These are phyloP conservation scores for Nemania abortiva DNA, from an alignment of 2,329 filamentous ascomycete genomes.

Conservation along the genomic window DNA sequence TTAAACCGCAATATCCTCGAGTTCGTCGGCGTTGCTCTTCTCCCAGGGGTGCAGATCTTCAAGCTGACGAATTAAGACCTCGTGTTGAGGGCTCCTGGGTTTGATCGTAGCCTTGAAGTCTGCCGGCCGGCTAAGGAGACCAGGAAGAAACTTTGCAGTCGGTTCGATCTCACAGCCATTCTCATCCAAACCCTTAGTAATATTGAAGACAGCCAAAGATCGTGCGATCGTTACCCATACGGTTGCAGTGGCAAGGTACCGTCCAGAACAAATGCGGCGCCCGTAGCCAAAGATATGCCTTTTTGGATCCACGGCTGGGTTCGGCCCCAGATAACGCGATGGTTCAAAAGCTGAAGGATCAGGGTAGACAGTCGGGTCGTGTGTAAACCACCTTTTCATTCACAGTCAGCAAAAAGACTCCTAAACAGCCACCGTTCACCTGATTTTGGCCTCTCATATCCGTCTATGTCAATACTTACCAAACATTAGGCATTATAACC, in stretches of 20 bases:
- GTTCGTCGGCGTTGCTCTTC: conserved; percentile 28
- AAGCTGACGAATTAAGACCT: conserved; percentile 42
- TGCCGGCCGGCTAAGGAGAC: conserved; percentile 44
- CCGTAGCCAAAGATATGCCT: conserved; percentile 53
- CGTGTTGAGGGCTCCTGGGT: conserved; percentile 45
- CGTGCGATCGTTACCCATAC: conserved; percentile 55
- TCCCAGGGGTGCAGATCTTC: conserved; percentile 39
- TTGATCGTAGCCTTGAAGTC: conserved; percentile 44
- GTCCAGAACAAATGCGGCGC: conserved; percentile 53
- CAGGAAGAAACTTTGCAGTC: conserved; percentile 34
- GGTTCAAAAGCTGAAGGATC: conserved; percentile 52
- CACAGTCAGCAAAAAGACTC: too few relatives aligned
- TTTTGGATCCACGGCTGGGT: conserved; percentile 49
- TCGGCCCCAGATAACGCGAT: conserved; percentile 50
- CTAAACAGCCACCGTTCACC: too few relatives aligned
- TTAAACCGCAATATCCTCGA: conserved; percentile 9
- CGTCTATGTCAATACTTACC: conserved; percentile 32
- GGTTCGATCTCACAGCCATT: conserved; percentile 52
- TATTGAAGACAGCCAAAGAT: conserved; percentile 60
- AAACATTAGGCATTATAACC: conserved; percentile 36
- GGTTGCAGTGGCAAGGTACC: conserved; percentile 49
- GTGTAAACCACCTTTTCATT: conserved; percentile 62
- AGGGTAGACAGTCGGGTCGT: conserved; percentile 76
- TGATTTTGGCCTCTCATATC: background rate
- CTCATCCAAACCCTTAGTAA: conserved; percentile 55